phyloP scores from a whole-genome alignment of 176 grass and related monocot genomes.

The Oryza coarctata region DNA sequence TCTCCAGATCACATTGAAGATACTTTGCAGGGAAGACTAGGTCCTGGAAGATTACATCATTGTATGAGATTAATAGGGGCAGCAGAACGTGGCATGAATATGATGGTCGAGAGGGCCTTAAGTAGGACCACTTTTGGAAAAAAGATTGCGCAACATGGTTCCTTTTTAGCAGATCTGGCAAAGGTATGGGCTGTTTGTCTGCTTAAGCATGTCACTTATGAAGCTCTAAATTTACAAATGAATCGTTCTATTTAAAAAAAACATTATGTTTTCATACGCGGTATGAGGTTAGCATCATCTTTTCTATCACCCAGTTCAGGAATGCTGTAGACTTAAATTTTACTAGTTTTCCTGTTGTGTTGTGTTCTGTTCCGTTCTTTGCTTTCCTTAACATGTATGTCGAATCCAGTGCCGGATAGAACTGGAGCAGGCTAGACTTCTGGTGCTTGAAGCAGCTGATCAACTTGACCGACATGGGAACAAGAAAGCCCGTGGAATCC shows the following conservation, averaged over 20 bases:
- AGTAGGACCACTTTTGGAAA: conserved; percentile 76
- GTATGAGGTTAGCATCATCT: neutral
- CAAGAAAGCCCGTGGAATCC: conserved; percentile 73
- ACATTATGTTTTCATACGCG: neutral
- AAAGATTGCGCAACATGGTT: conserved; percentile 83
- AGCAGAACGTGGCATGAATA: conserved; percentile 84
- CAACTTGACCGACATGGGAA: conserved; percentile 84
- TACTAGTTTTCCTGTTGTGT: neutral
- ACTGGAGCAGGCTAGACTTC: conserved; percentile 84
- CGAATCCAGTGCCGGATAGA: conserved; percentile 78
- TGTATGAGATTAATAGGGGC: conserved; percentile 92
- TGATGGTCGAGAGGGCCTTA: conserved; percentile 88
- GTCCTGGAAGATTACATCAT: conserved; percentile 94
- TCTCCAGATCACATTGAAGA: neutral
- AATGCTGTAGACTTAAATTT: neutral
- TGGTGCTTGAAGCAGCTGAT: conserved; percentile 87
- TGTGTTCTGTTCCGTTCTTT: neutral
- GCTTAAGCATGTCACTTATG: neutral
- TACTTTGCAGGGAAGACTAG: conserved; percentile 84
- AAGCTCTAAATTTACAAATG: neutral
- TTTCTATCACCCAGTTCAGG: neutral
- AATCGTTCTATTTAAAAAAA: neutral
- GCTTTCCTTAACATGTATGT: conserved; percentile 3
- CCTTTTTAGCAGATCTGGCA: conserved; percentile 86
- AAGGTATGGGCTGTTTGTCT: conserved; percentile 44